Base-by-base conservation (phyloP, 2,329 filamentous ascomycete species). In the Diaporthe eres region DNA sequence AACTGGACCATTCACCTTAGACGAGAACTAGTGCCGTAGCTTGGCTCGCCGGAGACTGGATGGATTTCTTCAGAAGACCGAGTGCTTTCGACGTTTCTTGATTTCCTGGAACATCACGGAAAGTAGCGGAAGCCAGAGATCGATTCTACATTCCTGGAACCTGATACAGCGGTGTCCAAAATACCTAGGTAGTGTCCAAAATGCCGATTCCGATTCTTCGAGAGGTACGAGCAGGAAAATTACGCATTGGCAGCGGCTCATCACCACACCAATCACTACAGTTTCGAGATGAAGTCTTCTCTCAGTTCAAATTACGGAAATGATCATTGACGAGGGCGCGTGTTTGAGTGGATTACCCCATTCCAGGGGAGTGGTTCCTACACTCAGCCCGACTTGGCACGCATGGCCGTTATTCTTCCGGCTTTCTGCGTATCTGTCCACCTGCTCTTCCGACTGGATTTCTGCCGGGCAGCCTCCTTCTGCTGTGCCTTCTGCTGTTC, bases 391-490 rank as follows among this genome's bases (percentile, higher is more conserved):
- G 65, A 17, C 31, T 53, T 53, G 22, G 6, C 22, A 19, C 25
- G 19, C 65, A 68, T 68, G 8, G 47, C 65, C 31, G 13, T 17
- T 13, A 68, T 15, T 39, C 65, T 55, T 22, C 22, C 49, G 3
- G 15, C 2, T 34, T 42, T 70, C 65, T 53, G 65, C 2, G 65
- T 13, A 4, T 70, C 65, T 4, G 47, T 70, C 65, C 65, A 70
- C 34, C 49, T 53, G 9, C 9, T 19, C 31, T 53, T 68, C 3
- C 65, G 31, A 4, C 2, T 10, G 8, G 7, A 12, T 34, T 42
- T 70, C 8, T 34, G 4, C 3, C 47, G 4, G 8, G n/a, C 34
- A 17, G 19, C 47, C n/a, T 68, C 65, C n/a, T 12, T 68, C 31
- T 53, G 31, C 28, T 55, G 34, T 3, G n/a, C 49, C 34, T 17